phyloP scores from a whole-genome alignment of 2,329 filamentous ascomycete genomes.

The Cercospora sojina region DNA sequence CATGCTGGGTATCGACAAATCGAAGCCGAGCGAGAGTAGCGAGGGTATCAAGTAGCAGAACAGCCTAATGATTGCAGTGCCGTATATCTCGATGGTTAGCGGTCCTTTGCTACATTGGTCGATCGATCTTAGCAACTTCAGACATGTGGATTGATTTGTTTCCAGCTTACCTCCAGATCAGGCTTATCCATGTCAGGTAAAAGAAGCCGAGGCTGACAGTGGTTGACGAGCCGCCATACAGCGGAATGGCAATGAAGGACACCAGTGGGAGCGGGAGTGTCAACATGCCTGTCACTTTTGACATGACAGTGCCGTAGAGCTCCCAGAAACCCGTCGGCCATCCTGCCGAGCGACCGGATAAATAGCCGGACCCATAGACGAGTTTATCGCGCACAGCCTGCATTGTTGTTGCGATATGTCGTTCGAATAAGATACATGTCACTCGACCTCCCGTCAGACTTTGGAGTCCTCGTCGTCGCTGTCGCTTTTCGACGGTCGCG shows the following conservation, averaged over 20 bases:
- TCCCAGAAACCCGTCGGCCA: conserved; percentile 30
- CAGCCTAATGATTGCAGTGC: conserved; percentile 64
- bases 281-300: conserved; percentile 33
- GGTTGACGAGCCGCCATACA: conserved; percentile 72
- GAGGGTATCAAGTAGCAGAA: conserved; percentile 74
- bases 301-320: conserved; percentile 27
- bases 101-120: conserved; percentile 61
- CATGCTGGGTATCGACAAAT: conserved; percentile 67
- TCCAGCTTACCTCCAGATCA: conserved; percentile 56
- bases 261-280: conserved; percentile 44
- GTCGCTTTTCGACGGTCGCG: not conserved
- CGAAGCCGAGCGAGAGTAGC: conserved; percentile 69
- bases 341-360: conserved; percentile 32
- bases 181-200: conserved; percentile 83
- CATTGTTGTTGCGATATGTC: not conserved
- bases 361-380: conserved; percentile 35
- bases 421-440: not conserved
- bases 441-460: not conserved
- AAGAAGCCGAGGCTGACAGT: conserved; percentile 85
- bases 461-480: not conserved
- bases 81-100: conserved; percentile 71
- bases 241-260: conserved; percentile 70
- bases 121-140: not conserved
- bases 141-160: not conserved
- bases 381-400: conserved; percentile 32